A percentile compares a stretch with the other conserved stretches of the same genome.
Evolutionary conservation across 1,284 basidiomycete species (phyloP).

Genomic region (Sporisorium iseilematis-ciliati): DNA sequence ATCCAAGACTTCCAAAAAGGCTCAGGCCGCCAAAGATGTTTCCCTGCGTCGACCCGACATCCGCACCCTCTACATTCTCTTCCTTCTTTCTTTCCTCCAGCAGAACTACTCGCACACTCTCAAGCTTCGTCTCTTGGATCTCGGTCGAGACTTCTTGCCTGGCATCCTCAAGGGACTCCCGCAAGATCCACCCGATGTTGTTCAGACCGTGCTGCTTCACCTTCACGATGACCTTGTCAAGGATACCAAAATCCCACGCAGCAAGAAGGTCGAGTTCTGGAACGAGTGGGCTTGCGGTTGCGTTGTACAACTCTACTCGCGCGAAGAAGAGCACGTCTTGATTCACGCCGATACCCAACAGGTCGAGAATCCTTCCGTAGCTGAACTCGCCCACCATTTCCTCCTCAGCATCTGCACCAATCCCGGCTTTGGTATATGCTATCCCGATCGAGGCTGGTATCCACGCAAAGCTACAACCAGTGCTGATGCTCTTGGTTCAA

Average conservation of each 20-base stretch:
- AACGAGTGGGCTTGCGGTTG: constrained; percentile 61
- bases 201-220: constrained; percentile 57
- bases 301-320: constrained; percentile 57
- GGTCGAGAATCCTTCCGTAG: constrained; percentile 71
- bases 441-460: constrained; percentile 91
- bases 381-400: constrained; percentile 87
- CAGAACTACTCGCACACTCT: constrained; percentile 51
- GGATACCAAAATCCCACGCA: constrained; percentile 54
- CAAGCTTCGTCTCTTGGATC: constrained; percentile 47
- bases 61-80: constrained; percentile 63
- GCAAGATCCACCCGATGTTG: constrained; percentile 56
- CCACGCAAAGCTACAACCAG: constrained; percentile 67
- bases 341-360: constrained; percentile 29
- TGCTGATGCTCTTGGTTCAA: background rate
- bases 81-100: constrained; percentile 59
- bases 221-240: constrained; percentile 63
- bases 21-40: constrained; percentile 34
- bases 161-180: constrained; percentile 53
- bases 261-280: constrained; percentile 58
- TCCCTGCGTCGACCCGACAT: constrained; percentile 60
- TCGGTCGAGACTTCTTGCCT: constrained; percentile 55
- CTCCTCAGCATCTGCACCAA: constrained; percentile 86
- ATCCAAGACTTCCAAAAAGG: constrained; percentile 31
- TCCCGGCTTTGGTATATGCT: constrained; percentile 87
- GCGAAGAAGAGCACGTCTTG: constrained; percentile 55